Evolutionary conservation across 2,329 filamentous ascomycete species (phyloP).

Genomic region (Penicillium sp.): DNA sequence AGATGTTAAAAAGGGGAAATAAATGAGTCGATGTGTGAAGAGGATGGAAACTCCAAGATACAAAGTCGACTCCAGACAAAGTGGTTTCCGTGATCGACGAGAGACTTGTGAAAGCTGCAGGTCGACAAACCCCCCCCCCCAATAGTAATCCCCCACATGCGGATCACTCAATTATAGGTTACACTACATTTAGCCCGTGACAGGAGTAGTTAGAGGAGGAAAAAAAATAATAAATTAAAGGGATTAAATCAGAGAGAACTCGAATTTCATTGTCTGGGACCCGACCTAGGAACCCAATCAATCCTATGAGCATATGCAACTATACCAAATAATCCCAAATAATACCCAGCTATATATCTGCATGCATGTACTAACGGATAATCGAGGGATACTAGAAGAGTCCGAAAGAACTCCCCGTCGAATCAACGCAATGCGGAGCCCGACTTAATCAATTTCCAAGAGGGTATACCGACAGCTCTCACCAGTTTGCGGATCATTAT

Average conservation of each 20-base stretch:
- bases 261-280: not conserved
- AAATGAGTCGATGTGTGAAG: not conserved
- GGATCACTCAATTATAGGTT: not conserved
- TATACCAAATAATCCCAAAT: not conserved
- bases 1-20: not conserved
- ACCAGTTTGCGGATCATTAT: slow-evolving; percentile 33
- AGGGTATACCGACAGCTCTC: slow-evolving; percentile 38
- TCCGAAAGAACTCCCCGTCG: not conserved
- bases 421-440: not conserved
- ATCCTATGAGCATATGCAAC: not conserved
- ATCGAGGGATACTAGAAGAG: not conserved
- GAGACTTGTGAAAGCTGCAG: no score
- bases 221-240: not conserved
- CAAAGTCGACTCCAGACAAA: no score
- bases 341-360: not conserved
- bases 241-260: not conserved
- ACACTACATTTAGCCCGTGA: not conserved
- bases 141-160: no score
- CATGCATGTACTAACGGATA: not conserved
- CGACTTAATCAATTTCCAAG: slow-evolving; percentile 38
- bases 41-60: no score
- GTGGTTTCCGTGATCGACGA: no score
- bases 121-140: no score
- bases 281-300: not conserved
- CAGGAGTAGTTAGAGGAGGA: not conserved